Evolutionary conservation across 805 yeast genomes (phyloP), one percentile per base, ranked within the genome.

Genomic region (Lachancea mirantina): DNA sequence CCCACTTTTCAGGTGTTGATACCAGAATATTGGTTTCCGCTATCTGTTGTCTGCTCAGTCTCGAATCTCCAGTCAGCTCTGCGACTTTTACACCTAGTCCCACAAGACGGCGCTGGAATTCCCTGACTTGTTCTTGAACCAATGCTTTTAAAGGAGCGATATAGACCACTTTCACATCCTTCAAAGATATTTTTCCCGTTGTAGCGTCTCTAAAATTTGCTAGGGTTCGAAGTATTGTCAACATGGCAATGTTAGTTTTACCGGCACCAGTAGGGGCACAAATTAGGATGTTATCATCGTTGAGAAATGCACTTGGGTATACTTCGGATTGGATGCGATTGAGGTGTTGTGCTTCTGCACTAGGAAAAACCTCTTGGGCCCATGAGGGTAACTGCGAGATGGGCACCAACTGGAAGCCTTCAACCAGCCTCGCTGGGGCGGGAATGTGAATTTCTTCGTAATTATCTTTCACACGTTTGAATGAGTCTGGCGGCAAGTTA

Each of bases 181-280:
- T 60, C 15, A 76, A 44, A 15, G 67, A 62, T 8, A 84, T 54
- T n/a, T 64, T 58, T 0, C 78, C 80, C 18, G 67, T 61, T 1
- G 46, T 49, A 4, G 49, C 49, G 28, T 67, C 59, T 47, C 79
- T 62, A 50, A 59, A 72, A 29, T 77, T 68, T 0, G 72, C 61
- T 14, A 88, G 52, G 0, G 81, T 64, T 30, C 79, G 61, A n/a
- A 88, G 62, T 4, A 84, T 68, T 0, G 95, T 66, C 28, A 92
- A 59, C 78, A 92, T 74, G 0, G 99, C 99, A 18, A 92, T 95
- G 54, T 92, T 92, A 14, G 98, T 89, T 55, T 89, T 89, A 62
- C 98, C 98, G 2, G 96, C 96, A 63, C 98, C 98, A 0, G 98
- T 89, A 5, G 98, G 98, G 1, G 98, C 97, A 68, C 97, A 89